Base-by-base conservation (phyloP, 1,139 yeast genomes). In the Debaryomycetaceae sp. region DNA sequence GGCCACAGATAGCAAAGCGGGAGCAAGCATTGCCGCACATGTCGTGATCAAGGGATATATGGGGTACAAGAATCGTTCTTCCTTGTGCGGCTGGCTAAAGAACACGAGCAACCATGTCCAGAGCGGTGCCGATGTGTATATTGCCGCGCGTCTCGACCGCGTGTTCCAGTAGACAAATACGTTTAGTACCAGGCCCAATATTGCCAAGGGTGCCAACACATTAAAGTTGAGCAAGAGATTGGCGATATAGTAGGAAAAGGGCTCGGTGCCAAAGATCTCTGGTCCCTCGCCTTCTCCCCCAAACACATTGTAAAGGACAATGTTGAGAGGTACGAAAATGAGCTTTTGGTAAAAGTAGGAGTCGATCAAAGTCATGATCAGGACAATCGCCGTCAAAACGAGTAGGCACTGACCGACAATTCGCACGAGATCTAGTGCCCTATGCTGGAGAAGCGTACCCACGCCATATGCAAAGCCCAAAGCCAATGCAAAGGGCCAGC, bases 401-500 rank as follows among this genome's bases (percentile, higher is more conserved):
- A 40, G 13, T 2, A 38, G 10, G 12, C 54, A 44, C 10, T 45
- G 40, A 2, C 29, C 18, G 7, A 51, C 32, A 11, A 55, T 36
- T 4, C 32, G 19, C 8, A 33, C 12, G 5, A 49, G 19, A 2
- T 41, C 36, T 2, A 27, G 31, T 8, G 28, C 14, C 15, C 23
- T 26, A 27, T 23, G 40, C 12, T 31, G 25, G 16, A 34, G 15
- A 10, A 52, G 19, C 13, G 58, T 47, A 38, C 56, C 61, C 0
- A 60, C 2, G 2, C 73, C 67, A 37, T 77, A 61, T 0, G 94
- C 92, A 4, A 70, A 37, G 2, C 77, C 76, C 32, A 85, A 55
- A 0, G 72, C 76, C 34, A 82, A 53, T 0, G 80, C 73, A 53
- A 87, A 87, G 1, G 97, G 96, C 97, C 97, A 87, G 2, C 97